These are phyloP conservation scores for Moniliophthora roreri DNA, from an alignment of 1,284 basidiomycete species.

Conservation along the genomic window DNA sequence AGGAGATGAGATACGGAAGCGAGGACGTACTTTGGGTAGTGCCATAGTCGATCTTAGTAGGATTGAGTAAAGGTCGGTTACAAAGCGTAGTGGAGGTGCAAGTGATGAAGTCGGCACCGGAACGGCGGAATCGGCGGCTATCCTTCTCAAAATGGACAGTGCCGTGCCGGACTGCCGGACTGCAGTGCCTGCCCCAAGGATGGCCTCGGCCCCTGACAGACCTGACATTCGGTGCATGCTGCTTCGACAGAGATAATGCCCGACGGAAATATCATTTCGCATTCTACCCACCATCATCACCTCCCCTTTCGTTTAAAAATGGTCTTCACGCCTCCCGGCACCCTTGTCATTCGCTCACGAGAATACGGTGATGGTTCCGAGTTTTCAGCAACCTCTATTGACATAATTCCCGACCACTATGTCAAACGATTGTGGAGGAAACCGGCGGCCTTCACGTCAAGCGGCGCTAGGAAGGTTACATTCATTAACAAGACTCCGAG, in stretches of 20 bases:
- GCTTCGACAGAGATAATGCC: no score
- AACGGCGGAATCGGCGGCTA: no score
- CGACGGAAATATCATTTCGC: neutral
- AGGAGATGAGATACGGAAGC: neutral
- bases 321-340: slow-evolving; percentile 15
- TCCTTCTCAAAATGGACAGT: no score
- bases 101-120: no score
- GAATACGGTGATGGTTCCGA: slow-evolving; percentile 19
- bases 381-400: slow-evolving; percentile 3
- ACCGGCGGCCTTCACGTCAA: neutral
- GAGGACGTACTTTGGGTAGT: slow-evolving; percentile 6
- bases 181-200: no score
- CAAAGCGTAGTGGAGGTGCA: neutral
- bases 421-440: slow-evolving; percentile 19
- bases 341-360: slow-evolving; percentile 15
- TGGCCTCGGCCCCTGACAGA: no score
- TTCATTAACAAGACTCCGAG: slow-evolving; percentile 13
- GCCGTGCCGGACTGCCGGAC: no score
- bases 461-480: slow-evolving; percentile 1
- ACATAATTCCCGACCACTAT: slow-evolving; percentile 19
- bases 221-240: no score
- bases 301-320: slow-evolving; percentile 5
- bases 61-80: neutral
- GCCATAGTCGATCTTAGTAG: neutral
- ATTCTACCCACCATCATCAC: neutral